Base-by-base conservation (phyloP, 345 rosid genomes). In the Pseudoturritis turrita region DNA sequence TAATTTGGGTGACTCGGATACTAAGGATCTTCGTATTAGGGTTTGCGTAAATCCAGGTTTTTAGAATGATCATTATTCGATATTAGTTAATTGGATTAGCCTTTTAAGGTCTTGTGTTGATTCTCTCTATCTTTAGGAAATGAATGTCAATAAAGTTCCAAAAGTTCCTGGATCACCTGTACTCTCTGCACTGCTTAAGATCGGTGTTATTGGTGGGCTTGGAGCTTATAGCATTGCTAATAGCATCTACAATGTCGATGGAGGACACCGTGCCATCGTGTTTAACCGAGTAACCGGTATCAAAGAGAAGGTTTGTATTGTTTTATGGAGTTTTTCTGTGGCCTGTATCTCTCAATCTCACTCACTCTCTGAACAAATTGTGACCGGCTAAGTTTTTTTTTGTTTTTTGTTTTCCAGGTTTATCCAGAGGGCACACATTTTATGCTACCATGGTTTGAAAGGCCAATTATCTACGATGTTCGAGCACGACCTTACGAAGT, bases 371-470 rank as follows among this genome's bases (percentile, higher is more conserved):
- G 33, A 5, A 29, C 33, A 29, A 29, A 29, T 29, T 29, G 33
- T 29, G 33, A 29, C 5, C 8, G 5, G 33, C 22, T 25, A 13
- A 1, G 7, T 40, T 22, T 0, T 39, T 23, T 25, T 23, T 40
- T 46, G n/a, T n/a, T n/a, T n/a, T n/a, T n/a, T 21, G 22, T 5
- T 43, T 18, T 70, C 71, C 80, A 91, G 97, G 89, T 88, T 58
- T 91, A 87, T 74, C 89, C 91, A 52, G 97, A 91, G 66, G 97
- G 97, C 9, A 91, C 97, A 9, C 93, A 89, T 77, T 71, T 89
- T 41, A 87, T 82, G 83, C 4, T 89, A 62, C 97, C 93, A 14
- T 91, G 88, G 93, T 82, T 91, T 76, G 96, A 89, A 78, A 82
- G 92, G 64, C 88, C 91, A 18, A 57, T 85, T 56, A 91, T 91